phyloP scores from a whole-genome alignment of 352 stramenopile species.

The Globisporangium mamillatum region DNA sequence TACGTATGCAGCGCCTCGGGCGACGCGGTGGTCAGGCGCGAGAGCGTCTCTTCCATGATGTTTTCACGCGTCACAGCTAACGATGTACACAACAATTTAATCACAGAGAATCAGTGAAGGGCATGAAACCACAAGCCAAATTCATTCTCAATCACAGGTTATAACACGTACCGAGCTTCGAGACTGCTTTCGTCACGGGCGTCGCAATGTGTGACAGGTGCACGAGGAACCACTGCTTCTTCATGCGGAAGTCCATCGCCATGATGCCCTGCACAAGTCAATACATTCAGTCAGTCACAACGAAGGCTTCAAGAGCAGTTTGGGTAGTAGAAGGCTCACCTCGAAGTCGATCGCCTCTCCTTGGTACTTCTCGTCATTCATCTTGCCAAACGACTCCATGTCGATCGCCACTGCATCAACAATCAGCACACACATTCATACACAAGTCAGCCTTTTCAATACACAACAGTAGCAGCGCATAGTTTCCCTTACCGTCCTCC shows the following conservation, averaged over 20 bases:
- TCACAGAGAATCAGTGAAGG: not conserved
- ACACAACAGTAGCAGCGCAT: not conserved
- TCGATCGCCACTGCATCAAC: constrained; percentile 44
- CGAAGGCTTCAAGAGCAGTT: too few species aligned
- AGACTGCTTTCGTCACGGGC: constrained; percentile 55
- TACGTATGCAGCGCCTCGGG: constrained; percentile 56
- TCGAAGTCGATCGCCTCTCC: constrained; percentile 62
- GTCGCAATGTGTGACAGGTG: constrained; percentile 64
- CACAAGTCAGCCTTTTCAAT: not conserved
- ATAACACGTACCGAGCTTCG: constrained; percentile 56
- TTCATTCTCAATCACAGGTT: not conserved
- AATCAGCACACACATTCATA: not conserved
- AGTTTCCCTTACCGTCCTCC: constrained; percentile 32
- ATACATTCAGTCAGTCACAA: not conserved
- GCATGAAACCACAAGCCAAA: not conserved
- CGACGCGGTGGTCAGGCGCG: constrained; percentile 35
- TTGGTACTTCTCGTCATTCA: constrained; percentile 32
- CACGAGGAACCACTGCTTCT: constrained; percentile 85
- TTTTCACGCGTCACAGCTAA: constrained; percentile 51
- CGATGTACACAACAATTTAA: not conserved
- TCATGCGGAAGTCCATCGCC: constrained; percentile 70
- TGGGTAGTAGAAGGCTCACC: constrained; percentile 14
- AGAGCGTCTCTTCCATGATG: constrained; percentile 55
- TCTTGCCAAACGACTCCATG: constrained; percentile 57
- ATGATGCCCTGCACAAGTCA: constrained; percentile 47